Evolutionary conservation across 2,329 filamentous ascomycete species (phyloP).

Genomic region (Penicillium griseofulvum): DNA sequence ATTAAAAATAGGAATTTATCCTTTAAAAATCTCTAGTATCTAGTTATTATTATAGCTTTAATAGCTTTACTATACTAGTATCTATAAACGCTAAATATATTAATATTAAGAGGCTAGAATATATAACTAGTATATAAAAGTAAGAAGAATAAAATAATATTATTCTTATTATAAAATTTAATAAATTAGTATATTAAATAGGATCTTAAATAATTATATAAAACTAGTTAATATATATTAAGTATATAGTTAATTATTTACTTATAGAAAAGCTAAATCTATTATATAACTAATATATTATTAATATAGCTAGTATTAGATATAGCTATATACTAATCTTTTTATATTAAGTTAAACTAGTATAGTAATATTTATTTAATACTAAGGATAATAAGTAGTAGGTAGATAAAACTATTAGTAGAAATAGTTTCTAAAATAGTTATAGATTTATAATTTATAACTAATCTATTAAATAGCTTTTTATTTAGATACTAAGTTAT

Average conservation of each 20-base stretch:
- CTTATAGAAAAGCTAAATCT: not conserved
- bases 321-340: not conserved
- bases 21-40: not conserved
- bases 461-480: not conserved
- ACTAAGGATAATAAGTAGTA: not conserved
- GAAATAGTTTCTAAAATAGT: not conserved
- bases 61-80: not conserved
- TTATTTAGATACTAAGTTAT: too few species aligned
- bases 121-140: not conserved
- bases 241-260: not conserved
- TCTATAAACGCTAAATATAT: not conserved
- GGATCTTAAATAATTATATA: not conserved
- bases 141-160: not conserved
- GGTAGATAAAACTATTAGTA: not conserved
- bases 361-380: not conserved
- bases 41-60: not conserved
- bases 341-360: not conserved
- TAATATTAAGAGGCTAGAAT: not conserved
- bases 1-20: not conserved
- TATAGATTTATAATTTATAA: not conserved
- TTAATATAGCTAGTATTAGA: not conserved
- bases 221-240: not conserved
- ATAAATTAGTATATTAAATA: not conserved
- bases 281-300: not conserved
- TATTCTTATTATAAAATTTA: not conserved